phyloP scores from a whole-genome alignment of 1,284 basidiomycete species.

The Paramarasmius palmivorus region DNA sequence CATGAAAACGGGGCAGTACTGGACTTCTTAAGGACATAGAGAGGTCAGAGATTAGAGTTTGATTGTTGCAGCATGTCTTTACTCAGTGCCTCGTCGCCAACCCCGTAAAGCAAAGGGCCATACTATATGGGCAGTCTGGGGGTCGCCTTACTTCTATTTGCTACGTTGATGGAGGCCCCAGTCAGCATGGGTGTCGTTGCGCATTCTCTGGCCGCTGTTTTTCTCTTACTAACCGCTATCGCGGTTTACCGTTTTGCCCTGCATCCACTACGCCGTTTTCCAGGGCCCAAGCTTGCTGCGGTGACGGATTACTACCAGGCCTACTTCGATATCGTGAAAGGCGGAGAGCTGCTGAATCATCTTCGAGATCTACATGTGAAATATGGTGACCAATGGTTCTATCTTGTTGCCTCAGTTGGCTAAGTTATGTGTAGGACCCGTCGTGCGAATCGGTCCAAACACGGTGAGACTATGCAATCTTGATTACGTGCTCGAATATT shows the following conservation, averaged over 20 bases:
- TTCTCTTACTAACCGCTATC: no score
- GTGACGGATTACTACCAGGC: constrained; percentile 21
- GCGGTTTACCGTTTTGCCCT: constrained; percentile 16
- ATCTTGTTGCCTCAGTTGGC: neutral
- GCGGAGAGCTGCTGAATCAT: constrained; percentile 23
- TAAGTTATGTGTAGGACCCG: constrained; percentile 2
- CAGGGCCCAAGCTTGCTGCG: constrained; percentile 25
- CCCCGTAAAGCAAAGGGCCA: no score
- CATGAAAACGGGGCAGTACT: no score
- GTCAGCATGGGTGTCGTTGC: no score
- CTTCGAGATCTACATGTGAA: constrained; percentile 20
- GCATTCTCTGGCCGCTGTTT: no score
- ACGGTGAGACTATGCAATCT: neutral
- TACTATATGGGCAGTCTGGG: no score
- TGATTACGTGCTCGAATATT: neutral
- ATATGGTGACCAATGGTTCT: constrained; percentile 11
- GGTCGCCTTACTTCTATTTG: no score
- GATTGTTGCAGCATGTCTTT: no score
- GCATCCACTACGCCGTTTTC: constrained; percentile 22
- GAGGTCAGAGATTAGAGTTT: no score
- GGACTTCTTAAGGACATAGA: no score
- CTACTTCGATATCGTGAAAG: constrained; percentile 23
- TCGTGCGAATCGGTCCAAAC: constrained; percentile 10
- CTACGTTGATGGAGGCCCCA: no score
- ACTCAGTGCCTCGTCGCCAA: no score